These are phyloP conservation scores for Arthrinium phaeospermum DNA, from an alignment of 2,329 filamentous ascomycete species.

Conservation along the genomic window DNA sequence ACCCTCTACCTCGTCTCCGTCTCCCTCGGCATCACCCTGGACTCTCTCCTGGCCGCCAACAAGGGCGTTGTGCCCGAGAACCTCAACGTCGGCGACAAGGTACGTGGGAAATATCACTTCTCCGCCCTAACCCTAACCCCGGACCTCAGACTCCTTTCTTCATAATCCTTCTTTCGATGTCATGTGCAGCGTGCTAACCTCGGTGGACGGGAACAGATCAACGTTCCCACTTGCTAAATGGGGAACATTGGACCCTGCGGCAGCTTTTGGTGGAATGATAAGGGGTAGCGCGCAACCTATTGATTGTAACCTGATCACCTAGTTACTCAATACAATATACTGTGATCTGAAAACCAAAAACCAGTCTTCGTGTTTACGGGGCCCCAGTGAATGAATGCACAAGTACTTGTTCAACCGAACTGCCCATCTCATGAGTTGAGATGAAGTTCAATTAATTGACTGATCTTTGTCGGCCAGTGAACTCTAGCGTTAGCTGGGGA, in stretches of 20 bases:
- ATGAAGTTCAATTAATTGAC: background rate
- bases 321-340: conserved; percentile 10
- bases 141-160: background rate
- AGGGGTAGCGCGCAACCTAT: background rate
- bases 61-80: background rate
- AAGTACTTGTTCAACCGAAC: background rate
- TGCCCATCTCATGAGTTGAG: background rate
- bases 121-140: too few relatives aligned
- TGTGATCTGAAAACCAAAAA: background rate
- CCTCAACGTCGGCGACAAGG: background rate
- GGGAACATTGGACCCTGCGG: background rate
- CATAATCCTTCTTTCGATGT: background rate
- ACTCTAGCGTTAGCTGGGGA: background rate
- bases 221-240: conserved; percentile 8
- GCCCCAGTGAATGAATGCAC: background rate
- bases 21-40: conserved; percentile 8
- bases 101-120: background rate
- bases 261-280: background rate
- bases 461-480: background rate
- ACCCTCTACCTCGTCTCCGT: conserved; percentile 1
- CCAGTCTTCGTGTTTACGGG: background rate
- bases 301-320: background rate
- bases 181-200: background rate
- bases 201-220: background rate
- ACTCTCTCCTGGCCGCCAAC: background rate